Base-by-base conservation (phyloP, 176 grass and related monocot genomes). In the Raddia guianensis region DNA sequence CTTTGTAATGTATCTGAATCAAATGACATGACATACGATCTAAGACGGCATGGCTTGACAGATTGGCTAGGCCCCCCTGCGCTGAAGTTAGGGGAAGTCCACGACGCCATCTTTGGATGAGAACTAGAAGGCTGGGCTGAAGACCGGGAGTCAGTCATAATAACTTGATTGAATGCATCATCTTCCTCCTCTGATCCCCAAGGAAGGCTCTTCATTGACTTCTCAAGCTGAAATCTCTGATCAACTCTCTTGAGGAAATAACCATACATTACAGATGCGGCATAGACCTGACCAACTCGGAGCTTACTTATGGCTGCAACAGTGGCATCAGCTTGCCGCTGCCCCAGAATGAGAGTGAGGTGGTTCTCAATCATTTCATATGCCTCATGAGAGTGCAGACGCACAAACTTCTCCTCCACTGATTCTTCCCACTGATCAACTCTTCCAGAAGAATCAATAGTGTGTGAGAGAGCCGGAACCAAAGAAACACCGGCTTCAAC, bases 301-400 rank as follows among this genome's bases (percentile, higher is more conserved):
- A 99, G 96, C 87, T 95, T 99, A 76, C 96, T 95, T 83, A 99
- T 93, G 63, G 96, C 84, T 2, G 93, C 92, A 32, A 95, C 83
- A 5, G 93, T 84, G 9, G 82, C 75, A 82, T 48, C 90, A 75
- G 68, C 90, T 88, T 66, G 90, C 51, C 85, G 88, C 68, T 95
- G 91, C 64, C 96, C 96, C 47, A 99, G 73, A 73, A 99, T 95
- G 76, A 99, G 96, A 74, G 91, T 8, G 9, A 99, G 87, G 40
- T 99, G 93, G 56, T 99, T 99, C 86, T 99, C 90, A 6, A 99
- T 99, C 96, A 99, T 95, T 77, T 99, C 96, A 84, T 91, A 91
- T 21, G 96, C 93, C 78, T 95, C 93, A 0, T 55, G 20, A 10
- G 96, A 99, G 61, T 99, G 96, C 53, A 99, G 52, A 46, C 37